Evolutionary conservation across 2,329 filamentous ascomycete species (phyloP).

Genomic region (Aspergillus brasiliensis): DNA sequence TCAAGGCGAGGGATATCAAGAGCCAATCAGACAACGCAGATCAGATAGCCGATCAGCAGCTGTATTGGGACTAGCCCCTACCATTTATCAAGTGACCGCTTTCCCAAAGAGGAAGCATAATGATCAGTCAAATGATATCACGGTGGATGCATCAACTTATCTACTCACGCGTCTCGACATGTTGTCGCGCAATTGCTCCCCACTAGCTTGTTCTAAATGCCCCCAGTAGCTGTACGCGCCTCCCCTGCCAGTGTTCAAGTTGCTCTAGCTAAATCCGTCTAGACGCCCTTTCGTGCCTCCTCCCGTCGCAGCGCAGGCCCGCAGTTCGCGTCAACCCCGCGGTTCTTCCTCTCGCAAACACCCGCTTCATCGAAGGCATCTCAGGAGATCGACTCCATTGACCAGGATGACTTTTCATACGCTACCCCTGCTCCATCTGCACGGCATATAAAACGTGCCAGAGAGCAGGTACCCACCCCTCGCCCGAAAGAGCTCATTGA

Average conservation of each 20-base stretch:
- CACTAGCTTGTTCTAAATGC: slow-evolving; percentile 14
- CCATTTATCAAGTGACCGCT: background rate
- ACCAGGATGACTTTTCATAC: slow-evolving; percentile 20
- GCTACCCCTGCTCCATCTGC: slow-evolving; percentile 15
- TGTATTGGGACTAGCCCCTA: background rate
- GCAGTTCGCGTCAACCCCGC: slow-evolving; percentile 38
- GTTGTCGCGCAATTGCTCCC: background rate
- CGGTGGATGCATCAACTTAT: slow-evolving; percentile 6
- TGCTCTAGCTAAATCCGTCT: slow-evolving; percentile 4
- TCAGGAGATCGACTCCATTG: slow-evolving; percentile 22
- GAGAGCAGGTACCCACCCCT: background rate
- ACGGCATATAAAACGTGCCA: background rate
- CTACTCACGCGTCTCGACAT: slow-evolving; percentile 5
- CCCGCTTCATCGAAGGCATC: slow-evolving; percentile 8
- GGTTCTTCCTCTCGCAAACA: slow-evolving; percentile 34
- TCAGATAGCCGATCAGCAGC: background rate
- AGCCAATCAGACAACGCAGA: background rate
- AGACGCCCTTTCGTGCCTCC: slow-evolving; percentile 32
- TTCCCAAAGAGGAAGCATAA: background rate
- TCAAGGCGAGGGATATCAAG: background rate
- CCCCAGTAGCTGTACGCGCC: slow-evolving; percentile 17
- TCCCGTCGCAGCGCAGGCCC: slow-evolving; percentile 29
- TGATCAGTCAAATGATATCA: background rate
- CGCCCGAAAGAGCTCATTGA: slow-evolving; percentile 28
- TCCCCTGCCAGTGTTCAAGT: background rate